phyloP scores from a whole-genome alignment of 805 yeast genomes.

The Candida pini region DNA sequence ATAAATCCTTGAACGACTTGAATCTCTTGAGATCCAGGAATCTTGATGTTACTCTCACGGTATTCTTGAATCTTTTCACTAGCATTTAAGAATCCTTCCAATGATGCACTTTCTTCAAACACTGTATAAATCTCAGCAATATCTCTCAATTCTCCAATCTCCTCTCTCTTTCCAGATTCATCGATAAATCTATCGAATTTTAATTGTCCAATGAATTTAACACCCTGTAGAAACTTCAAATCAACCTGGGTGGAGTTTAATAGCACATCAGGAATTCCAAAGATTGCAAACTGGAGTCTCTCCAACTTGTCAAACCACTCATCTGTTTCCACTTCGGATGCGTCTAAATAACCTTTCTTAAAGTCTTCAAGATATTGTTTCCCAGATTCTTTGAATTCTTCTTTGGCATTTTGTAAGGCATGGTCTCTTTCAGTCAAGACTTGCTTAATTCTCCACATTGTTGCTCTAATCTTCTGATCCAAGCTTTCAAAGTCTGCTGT shows the following conservation, averaged over 20 bases:
- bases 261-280: slow-evolving; percentile 73
- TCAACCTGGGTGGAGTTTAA: slow-evolving; percentile 56
- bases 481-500: slow-evolving; percentile 15
- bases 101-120: slow-evolving; percentile 32
- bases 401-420: slow-evolving; percentile 56
- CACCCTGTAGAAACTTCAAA: slow-evolving; percentile 57
- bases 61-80: slow-evolving; percentile 30
- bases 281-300: slow-evolving; percentile 75
- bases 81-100: slow-evolving; percentile 30
- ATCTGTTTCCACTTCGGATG: slow-evolving; percentile 46
- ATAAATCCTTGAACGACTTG: slow-evolving; percentile 31
- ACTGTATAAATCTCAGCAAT: slow-evolving; percentile 31
- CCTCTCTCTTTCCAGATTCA: slow-evolving; percentile 32
- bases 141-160: slow-evolving; percentile 35
- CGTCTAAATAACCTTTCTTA: slow-evolving; percentile 48
- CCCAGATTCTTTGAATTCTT: slow-evolving; percentile 38
- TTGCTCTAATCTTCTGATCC: slow-evolving; percentile 43
- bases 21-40: slow-evolving; percentile 31
- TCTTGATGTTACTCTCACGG: slow-evolving; percentile 26
- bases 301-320: slow-evolving; percentile 64
- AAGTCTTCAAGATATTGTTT: slow-evolving; percentile 51
- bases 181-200: slow-evolving; percentile 49
- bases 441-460: slow-evolving; percentile 79
- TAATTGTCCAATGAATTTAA: slow-evolving; percentile 62
- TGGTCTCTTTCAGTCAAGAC: slow-evolving; percentile 82